These are phyloP conservation scores for Baudoinia panamericana DNA, from an alignment of 495 filamentous ascomycete genomes.

Conservation along the genomic window DNA sequence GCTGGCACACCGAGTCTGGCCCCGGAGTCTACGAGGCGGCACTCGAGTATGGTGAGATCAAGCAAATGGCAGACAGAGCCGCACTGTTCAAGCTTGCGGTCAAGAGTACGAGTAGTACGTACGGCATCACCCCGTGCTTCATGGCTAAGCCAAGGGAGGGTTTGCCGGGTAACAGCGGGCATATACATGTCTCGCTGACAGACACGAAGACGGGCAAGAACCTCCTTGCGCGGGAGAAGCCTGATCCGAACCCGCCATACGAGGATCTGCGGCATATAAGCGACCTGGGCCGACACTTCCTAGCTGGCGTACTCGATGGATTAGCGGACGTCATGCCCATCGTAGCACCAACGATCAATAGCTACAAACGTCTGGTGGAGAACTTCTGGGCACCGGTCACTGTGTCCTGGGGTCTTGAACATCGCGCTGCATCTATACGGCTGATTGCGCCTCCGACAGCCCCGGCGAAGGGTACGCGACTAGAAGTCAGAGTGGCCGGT, in stretches of 20 bases:
- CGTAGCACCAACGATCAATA: conserved; percentile 87
- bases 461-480: conserved; percentile 69
- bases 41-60: conserved; percentile 71
- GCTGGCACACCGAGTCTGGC: conserved; percentile 95
- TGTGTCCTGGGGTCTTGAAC: conserved; percentile 91
- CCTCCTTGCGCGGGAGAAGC: conserved; percentile 58
- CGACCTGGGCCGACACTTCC: conserved; percentile 81
- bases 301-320: conserved; percentile 78
- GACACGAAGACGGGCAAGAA: conserved; percentile 54
- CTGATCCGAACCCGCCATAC: conserved; percentile 56
- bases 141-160: conserved; percentile 96
- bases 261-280: conserved; percentile 67
- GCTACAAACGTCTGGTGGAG: conserved; percentile 93
- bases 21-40: conserved; percentile 95
- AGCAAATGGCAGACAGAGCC: conserved; percentile 80
- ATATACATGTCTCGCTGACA: conserved; percentile 84
- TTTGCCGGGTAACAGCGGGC: conserved; percentile 82
- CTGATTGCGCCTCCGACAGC: conserved; percentile 78
- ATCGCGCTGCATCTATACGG: conserved; percentile 81
- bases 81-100: conserved; percentile 89
- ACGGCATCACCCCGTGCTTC: conserved; percentile 90
- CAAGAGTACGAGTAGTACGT: conserved; percentile 69
- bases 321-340: conserved; percentile 93
- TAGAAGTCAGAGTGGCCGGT: conserved; percentile 83
- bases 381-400: conserved; percentile 99